Evolutionary conservation across 202 grass and related monocot genomes (phyloP).

Genomic region (Setaria italica): DNA sequence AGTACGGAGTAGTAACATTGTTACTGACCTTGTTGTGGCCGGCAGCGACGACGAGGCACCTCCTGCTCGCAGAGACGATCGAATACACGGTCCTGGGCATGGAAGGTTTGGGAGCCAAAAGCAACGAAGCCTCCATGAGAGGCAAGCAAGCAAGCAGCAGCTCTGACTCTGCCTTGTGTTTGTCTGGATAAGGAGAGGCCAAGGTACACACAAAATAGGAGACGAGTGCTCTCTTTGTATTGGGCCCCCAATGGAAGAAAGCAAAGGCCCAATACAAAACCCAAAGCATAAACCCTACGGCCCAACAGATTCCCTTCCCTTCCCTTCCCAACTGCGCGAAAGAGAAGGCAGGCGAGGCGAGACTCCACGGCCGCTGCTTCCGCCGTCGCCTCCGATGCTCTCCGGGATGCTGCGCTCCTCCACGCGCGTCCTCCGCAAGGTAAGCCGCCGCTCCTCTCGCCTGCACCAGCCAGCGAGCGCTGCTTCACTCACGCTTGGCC

Average conservation of each 20-base stretch:
- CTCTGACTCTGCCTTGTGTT: not conserved
- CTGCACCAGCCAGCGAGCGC: not conserved
- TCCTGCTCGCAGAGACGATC: not conserved
- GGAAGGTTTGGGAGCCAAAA: conserved; percentile 30
- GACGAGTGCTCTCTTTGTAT: not conserved
- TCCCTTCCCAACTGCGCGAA: no score
- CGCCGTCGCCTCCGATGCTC: conserved; percentile 23
- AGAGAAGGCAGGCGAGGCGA: no score
- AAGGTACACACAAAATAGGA: no score
- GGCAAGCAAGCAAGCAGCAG: not conserved
- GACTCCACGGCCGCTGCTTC: not conserved
- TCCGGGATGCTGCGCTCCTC: conserved; percentile 52
- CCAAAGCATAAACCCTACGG: not conserved
- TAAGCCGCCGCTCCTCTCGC: not conserved
- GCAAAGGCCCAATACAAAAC: not conserved
- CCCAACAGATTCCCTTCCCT: no score
- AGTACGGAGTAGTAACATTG: no score
- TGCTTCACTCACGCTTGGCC: not conserved
- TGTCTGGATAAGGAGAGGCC: conserved; percentile 39
- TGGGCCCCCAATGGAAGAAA: not conserved
- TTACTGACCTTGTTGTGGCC: not conserved
- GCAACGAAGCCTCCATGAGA: conserved; percentile 53
- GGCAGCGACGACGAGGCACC: not conserved
- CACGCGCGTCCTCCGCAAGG: conserved; percentile 44
- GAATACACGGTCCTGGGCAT: not conserved